Evolutionary conservation across 2,329 filamentous ascomycete species (phyloP).

Genomic region (Chaetomiaceae sp.): DNA sequence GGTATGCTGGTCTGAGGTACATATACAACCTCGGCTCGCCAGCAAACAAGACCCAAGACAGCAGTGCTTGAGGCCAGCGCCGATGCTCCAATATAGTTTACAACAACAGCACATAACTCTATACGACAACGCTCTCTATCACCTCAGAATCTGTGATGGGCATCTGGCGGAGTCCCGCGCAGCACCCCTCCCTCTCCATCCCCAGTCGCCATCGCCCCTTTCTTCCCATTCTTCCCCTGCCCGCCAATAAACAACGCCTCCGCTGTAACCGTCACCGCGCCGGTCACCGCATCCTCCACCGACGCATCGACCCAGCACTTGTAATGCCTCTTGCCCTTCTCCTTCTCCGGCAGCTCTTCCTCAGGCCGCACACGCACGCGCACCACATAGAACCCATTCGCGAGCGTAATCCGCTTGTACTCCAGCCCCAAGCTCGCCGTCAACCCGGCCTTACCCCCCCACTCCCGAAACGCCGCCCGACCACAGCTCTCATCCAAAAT

Average conservation of each 20-base stretch:
- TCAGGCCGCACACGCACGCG: slow-evolving; percentile 39
- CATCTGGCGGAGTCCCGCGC: slow-evolving; percentile 5
- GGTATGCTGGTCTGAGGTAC: too few relatives aligned
- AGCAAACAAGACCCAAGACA: too few relatives aligned
- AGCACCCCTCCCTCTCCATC: slow-evolving; percentile 23
- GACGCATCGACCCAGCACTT: slow-evolving; percentile 46
- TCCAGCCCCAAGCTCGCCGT: slow-evolving; percentile 53
- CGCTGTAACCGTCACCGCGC: slow-evolving; percentile 52
- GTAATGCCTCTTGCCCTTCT: slow-evolving; percentile 34
- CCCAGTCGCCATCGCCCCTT: slow-evolving; percentile 19
- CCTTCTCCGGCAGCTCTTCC: slow-evolving; percentile 21
- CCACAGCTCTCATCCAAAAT: slow-evolving; percentile 63
- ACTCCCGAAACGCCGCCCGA: slow-evolving; percentile 46
- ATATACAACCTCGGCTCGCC: too few relatives aligned
- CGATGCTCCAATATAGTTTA: too few relatives aligned
- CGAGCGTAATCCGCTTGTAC: slow-evolving; percentile 56
- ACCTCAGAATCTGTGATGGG: slow-evolving; percentile 15
- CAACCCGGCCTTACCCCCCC: slow-evolving; percentile 35
- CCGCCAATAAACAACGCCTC: slow-evolving; percentile 51
- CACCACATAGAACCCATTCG: slow-evolving; percentile 59
- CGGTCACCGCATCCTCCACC: slow-evolving; percentile 48
- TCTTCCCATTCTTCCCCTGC: slow-evolving; percentile 38
- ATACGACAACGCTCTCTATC: neutral
- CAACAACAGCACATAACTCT: neutral
- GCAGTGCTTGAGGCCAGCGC: too few relatives aligned